Conservation (phyloP, 257 asterid genomes). For the Jasminum sambac region DNA sequence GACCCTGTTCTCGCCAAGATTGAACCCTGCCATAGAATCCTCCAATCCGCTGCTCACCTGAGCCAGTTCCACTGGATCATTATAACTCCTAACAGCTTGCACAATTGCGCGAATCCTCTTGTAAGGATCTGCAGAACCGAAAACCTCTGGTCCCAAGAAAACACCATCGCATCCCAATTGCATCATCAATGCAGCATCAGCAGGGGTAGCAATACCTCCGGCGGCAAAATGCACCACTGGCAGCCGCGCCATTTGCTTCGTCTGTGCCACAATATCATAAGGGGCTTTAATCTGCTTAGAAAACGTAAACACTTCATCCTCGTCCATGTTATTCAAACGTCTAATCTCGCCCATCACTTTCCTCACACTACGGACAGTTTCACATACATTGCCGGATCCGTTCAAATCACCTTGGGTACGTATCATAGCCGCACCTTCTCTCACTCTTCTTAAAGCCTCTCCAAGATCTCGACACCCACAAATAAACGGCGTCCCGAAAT, state of each 20-base stretch:
- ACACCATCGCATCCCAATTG: slow-evolving; percentile 88
- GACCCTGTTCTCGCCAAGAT: slow-evolving; percentile 44
- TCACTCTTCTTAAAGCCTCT: slow-evolving; percentile 71
- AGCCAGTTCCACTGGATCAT: slow-evolving; percentile 68
- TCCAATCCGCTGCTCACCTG: slow-evolving; percentile 69
- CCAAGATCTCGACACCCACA: slow-evolving; percentile 87
- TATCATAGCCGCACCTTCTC: slow-evolving; percentile 86
- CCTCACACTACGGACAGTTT: slow-evolving; percentile 68
- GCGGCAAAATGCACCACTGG: slow-evolving; percentile 91
- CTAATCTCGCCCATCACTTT: slow-evolving; percentile 72
- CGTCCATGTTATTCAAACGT: slow-evolving; percentile 74
- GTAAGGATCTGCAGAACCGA: slow-evolving; percentile 56
- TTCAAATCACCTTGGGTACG: slow-evolving; percentile 67
- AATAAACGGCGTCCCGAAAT: slow-evolving; percentile 61
- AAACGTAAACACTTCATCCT: slow-evolving; percentile 78
- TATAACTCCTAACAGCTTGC: slow-evolving; percentile 75
- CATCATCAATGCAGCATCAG: slow-evolving; percentile 90
- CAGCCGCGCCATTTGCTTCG: slow-evolving; percentile 84
- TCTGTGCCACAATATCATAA: slow-evolving; percentile 72
- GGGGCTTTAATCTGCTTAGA: slow-evolving; percentile 67
- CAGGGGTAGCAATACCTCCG: slow-evolving; percentile 84
- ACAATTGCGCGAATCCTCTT: slow-evolving; percentile 63
- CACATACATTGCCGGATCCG: slow-evolving; percentile 50
- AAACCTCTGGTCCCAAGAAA: slow-evolving; percentile 58
- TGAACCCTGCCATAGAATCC: slow-evolving; percentile 55